Base-by-base conservation (phyloP, 2,329 filamentous ascomycete genomes). In the Colletotrichum sp. region DNA sequence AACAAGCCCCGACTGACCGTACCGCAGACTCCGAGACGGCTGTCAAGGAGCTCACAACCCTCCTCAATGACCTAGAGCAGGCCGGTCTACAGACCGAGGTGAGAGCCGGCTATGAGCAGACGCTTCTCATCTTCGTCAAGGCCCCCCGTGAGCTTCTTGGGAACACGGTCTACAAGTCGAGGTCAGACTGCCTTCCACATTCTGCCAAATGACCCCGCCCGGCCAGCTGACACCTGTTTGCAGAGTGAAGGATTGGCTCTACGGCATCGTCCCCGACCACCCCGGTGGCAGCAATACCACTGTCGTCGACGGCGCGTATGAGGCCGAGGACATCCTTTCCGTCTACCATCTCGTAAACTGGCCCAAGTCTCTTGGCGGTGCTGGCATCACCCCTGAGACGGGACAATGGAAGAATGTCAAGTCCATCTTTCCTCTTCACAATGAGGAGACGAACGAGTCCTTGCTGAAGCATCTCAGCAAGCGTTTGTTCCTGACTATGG, bases 221-320 rank as follows among this genome's bases (percentile, higher is more conserved):
- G 12, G n/a, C 16, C 9, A 31, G 29, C 62, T 71, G 16, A 73
- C 68, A 15, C 38, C 15, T 24, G 8, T 36, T 59, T 12, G 27
- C 72, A 94, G 93, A 77, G 90, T 95, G 36, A 92, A 92, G 77
- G 93, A 95, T 81, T 95, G 93, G 92, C 87, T 95, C 27, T 91
- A 93, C 80, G 92, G 92, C 57, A 90, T 95, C 75, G 89, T 90
- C 57, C 87, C 91, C 59, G 87, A 88, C 54, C 90, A 93, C 66
- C 93, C 93, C 0, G 86, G 86, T 83, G 75, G 87, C 86, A 76
- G 86, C 85, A 82, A 84, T 81, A 69, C 88, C 88, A 79, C 90
- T 85, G 31, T 87, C 87, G 66, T 87, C 88, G 78, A 90, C 84
- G 83, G 80, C 13, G 78, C 77, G 6, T 86, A 80, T 51, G 92